These are phyloP conservation scores for Mycena belliarum DNA, from an alignment of 768 basidiomycete genomes.

Conservation along the genomic window DNA sequence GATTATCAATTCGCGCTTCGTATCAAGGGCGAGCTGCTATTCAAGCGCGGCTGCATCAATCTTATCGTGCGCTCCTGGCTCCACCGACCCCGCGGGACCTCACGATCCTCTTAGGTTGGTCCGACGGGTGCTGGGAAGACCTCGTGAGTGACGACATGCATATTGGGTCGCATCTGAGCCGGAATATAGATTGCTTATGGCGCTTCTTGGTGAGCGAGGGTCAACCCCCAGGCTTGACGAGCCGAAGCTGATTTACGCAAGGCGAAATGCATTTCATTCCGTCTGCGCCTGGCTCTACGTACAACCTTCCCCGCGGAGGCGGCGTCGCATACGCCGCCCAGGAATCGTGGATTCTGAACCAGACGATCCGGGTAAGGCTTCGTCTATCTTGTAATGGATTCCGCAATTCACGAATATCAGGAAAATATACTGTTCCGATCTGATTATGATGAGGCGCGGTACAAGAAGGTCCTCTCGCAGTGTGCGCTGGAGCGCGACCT, in stretches of 20 bases:
- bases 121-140: slow-evolving; percentile 52
- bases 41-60: slow-evolving; percentile 55
- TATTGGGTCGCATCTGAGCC: not conserved
- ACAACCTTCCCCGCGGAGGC: slow-evolving; percentile 63
- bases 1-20: slow-evolving; percentile 50
- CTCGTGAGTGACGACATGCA: slow-evolving; percentile 26
- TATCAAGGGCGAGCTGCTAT: slow-evolving; percentile 53
- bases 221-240: not conserved
- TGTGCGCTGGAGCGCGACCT: slow-evolving; percentile 77
- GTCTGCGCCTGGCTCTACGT: slow-evolving; percentile 56
- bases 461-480: slow-evolving; percentile 75
- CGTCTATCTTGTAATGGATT: no score
- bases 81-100: slow-evolving; percentile 21
- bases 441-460: slow-evolving; percentile 74
- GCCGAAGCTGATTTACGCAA: slow-evolving; percentile 5
- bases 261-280: slow-evolving; percentile 70
- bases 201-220: slow-evolving; percentile 42
- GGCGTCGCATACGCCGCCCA: slow-evolving; percentile 84
- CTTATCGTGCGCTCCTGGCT: slow-evolving; percentile 53
- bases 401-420: not conserved
- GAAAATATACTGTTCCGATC: slow-evolving; percentile 86
- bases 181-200: slow-evolving; percentile 51
- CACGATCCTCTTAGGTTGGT: slow-evolving; percentile 29
- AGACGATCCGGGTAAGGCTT: slow-evolving; percentile 55
- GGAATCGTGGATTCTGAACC: slow-evolving; percentile 85